Conservation (phyloP, 805 yeast genomes). For the Kurtzmaniella cleridarum region DNA sequence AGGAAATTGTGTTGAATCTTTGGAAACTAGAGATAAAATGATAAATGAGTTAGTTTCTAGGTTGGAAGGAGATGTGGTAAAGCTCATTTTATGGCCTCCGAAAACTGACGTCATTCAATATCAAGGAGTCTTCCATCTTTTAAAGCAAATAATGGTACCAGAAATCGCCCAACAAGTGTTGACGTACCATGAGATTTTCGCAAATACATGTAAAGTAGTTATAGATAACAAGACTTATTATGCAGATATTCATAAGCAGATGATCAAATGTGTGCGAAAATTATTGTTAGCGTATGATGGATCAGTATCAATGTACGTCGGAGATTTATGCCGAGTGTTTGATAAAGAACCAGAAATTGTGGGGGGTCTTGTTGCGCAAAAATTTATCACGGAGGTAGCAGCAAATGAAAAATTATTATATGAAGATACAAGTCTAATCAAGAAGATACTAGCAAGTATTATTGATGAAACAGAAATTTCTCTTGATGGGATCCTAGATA, state of each 20-base stretch:
- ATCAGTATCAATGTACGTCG: too few relatives aligned
- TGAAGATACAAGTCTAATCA: too few relatives aligned
- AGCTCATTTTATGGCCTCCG: conserved; percentile 12
- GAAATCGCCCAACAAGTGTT: conserved; percentile 9
- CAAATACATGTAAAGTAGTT: conserved; percentile 3
- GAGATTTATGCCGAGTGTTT: too few relatives aligned
- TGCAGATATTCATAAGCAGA: conserved; percentile 3
- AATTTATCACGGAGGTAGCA: too few relatives aligned
- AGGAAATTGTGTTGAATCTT: conserved; percentile 29
- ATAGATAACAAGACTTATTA: conserved; percentile 9
- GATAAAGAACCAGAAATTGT: too few relatives aligned
- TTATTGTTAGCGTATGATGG: not conserved
- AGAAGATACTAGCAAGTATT: too few relatives aligned
- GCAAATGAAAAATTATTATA: too few relatives aligned
- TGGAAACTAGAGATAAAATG: conserved; percentile 10
- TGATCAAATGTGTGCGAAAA: conserved; percentile 16
- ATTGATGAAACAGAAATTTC: too few relatives aligned
- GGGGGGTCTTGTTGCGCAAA: too few relatives aligned
- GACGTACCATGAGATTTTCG: conserved; percentile 7
- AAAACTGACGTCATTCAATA: conserved; percentile 31
- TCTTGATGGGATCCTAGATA: conserved; percentile 5
- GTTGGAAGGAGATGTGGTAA: conserved; percentile 12
- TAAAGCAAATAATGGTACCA: conserved; percentile 22
- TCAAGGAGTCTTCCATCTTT: conserved; percentile 28
- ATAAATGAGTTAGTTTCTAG: conserved; percentile 5